Evolutionary conservation across 192 early-diverging fungal genomes (phyloP).

Genomic region (Diversispora epigaea): DNA sequence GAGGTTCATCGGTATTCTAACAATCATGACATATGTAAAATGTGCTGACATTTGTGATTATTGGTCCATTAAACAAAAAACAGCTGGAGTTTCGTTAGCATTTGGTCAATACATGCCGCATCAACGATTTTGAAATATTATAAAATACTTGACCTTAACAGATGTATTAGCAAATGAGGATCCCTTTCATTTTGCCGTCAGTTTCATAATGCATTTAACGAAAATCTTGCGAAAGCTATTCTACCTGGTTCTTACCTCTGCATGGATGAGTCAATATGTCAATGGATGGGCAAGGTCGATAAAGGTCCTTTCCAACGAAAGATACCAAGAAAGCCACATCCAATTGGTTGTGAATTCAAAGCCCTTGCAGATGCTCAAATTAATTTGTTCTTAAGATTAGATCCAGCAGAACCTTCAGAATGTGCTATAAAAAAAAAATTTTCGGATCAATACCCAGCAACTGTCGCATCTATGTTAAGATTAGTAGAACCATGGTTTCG

Average conservation of each 20-base stretch:
- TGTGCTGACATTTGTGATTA: constrained; percentile 3
- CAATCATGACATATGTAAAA: constrained; percentile 1
- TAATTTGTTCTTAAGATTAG: constrained; percentile 8
- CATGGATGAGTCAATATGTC: constrained; percentile 1
- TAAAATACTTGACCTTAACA: constrained; percentile 6
- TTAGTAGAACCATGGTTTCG: constrained; percentile 9
- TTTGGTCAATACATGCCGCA: constrained; percentile 3
- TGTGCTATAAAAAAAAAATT: constrained; percentile 3
- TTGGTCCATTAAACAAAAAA: background rate
- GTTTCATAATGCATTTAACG: constrained; percentile 11
- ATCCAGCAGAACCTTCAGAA: background rate
- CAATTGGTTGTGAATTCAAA: constrained; percentile 17
- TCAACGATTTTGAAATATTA: constrained; percentile 14
- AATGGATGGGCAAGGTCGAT: background rate
- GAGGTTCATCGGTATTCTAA: background rate
- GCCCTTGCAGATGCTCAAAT: background rate
- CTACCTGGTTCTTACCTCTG: background rate
- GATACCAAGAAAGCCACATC: constrained; percentile 19
- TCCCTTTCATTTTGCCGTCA: constrained; percentile 10
- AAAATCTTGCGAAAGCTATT: constrained; percentile 8
- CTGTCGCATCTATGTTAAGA: constrained; percentile 4
- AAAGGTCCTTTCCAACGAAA: background rate
- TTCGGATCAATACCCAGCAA: background rate
- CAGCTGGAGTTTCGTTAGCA: background rate
- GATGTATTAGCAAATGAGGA: constrained; percentile 6